A percentile compares a stretch with the other conserved stretches of the same genome.
phyloP scores from a whole-genome alignment of 495 filamentous ascomycete species.

The Penicillium silybi region DNA sequence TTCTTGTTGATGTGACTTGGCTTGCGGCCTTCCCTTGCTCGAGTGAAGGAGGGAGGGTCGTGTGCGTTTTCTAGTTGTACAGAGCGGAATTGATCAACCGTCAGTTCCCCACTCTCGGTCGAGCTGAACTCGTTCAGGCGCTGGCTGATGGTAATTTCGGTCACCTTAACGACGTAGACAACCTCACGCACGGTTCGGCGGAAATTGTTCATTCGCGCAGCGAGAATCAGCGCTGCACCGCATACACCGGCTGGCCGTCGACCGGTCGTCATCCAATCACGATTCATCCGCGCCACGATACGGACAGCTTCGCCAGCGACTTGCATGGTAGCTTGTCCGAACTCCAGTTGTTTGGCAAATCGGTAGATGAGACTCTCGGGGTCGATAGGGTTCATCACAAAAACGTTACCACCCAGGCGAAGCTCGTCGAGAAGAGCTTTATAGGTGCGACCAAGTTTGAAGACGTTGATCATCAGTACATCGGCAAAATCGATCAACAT shows the following conservation, averaged over 20 bases:
- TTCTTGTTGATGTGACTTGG: constrained; percentile 33
- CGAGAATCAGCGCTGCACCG: constrained; percentile 89
- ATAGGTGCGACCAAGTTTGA: constrained; percentile 79
- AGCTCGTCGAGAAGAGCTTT: constrained; percentile 69
- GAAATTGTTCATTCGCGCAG: constrained; percentile 96
- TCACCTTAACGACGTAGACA: constrained; percentile 93
- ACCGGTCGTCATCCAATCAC: constrained; percentile 93
- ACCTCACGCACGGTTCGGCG: constrained; percentile 86
- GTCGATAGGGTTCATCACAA: constrained; percentile 57
- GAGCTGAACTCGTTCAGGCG: constrained; percentile 85
- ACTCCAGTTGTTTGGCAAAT: constrained; percentile 86
- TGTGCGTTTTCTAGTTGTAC: constrained; percentile 60
- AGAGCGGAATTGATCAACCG: constrained; percentile 81
- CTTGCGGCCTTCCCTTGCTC: constrained; percentile 50
- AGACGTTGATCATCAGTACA: constrained; percentile 78
- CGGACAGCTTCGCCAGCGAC: constrained; percentile 82
- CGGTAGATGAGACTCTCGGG: constrained; percentile 84
- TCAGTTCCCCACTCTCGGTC: constrained; percentile 73
- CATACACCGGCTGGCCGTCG: constrained; percentile 91
- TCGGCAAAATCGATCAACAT: constrained; percentile 98
- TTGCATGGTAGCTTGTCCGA: constrained; percentile 67
- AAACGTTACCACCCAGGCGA: constrained; percentile 47
- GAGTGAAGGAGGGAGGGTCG: constrained; percentile 80
- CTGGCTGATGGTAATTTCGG: constrained; percentile 82
- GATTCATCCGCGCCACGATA: constrained; percentile 85